A percentile compares a stretch with the other conserved stretches of the same genome.
Evolutionary conservation across 1,284 basidiomycete genomes (phyloP).

Genomic region (Cutaneotrichosporon dermatis): DNA sequence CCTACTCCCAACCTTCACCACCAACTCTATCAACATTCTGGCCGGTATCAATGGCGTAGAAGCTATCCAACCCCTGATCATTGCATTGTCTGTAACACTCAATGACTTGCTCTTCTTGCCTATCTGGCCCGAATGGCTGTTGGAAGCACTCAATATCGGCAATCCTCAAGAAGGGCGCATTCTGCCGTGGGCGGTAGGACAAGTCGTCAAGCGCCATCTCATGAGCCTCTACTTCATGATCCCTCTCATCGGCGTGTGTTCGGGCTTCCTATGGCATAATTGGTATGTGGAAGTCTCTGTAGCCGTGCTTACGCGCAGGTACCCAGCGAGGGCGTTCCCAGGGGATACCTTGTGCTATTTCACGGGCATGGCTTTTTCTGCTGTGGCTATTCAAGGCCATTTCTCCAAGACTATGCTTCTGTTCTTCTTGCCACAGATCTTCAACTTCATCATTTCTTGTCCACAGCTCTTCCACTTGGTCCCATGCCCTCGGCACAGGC

Average conservation of each 20-base stretch:
- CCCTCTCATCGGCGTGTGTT: constrained; percentile 83
- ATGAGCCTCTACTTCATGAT: constrained; percentile 96
- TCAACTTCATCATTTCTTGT: constrained; percentile 92
- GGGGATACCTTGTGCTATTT: constrained; percentile 98
- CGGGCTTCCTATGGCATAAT: constrained; percentile 87
- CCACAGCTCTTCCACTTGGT: constrained; percentile 94
- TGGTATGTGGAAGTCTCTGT: constrained; percentile 58
- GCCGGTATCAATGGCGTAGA: constrained; percentile 98
- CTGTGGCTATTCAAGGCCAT: constrained; percentile 92
- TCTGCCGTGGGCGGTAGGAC: constrained; percentile 51
- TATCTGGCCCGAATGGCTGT: constrained; percentile 57
- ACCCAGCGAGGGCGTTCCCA: constrained; percentile 88
- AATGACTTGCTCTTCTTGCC: constrained; percentile 93
- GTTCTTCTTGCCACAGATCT: constrained; percentile 96
- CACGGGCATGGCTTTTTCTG: constrained; percentile 94
- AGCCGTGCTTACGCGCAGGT: constrained; percentile 58
- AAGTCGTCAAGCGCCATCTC: constrained; percentile 84
- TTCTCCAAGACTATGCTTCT: constrained; percentile 90
- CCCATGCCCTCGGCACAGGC: constrained; percentile 85
- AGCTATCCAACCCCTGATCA: constrained; percentile 86
- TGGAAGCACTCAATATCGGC: constrained; percentile 69
- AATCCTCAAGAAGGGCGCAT: constrained; percentile 37
- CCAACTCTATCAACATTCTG: constrained; percentile 98
- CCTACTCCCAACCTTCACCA: constrained; percentile 90
- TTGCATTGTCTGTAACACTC: constrained; percentile 79